phyloP scores from a whole-genome alignment of 495 filamentous ascomycete genomes.

The Aspergillus conjunctus region DNA sequence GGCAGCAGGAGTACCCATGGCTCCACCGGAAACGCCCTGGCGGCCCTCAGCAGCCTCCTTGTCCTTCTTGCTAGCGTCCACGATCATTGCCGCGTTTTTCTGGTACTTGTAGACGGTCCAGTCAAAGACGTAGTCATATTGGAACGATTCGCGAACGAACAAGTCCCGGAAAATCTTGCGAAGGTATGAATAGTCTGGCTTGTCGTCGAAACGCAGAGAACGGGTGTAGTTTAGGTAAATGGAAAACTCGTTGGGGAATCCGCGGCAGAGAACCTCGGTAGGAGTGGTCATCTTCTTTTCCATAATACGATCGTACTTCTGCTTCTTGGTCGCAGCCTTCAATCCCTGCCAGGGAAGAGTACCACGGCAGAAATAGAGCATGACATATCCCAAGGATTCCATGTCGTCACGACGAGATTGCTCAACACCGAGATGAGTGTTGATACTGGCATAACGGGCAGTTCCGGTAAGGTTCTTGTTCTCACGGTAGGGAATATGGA shows the following conservation, averaged over 20 bases:
- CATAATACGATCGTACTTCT: slow-evolving; percentile 99
- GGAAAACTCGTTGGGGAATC: slow-evolving; percentile 99
- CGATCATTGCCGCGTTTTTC: slow-evolving; percentile 94
- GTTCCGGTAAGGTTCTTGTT: slow-evolving; percentile 99
- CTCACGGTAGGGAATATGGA: slow-evolving; percentile 99
- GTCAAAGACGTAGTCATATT: slow-evolving; percentile 99
- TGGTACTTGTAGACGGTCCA: slow-evolving; percentile 99
- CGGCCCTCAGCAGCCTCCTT: slow-evolving; percentile 73
- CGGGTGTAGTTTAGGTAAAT: slow-evolving; percentile 99
- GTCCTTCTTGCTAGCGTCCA: slow-evolving; percentile 72
- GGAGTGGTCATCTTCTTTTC: slow-evolving; percentile 99
- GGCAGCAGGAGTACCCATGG: slow-evolving; percentile 59
- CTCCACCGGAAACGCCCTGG: slow-evolving; percentile 60
- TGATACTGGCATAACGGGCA: slow-evolving; percentile 98
- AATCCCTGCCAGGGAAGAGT: slow-evolving; percentile 99
- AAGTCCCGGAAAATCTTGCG: slow-evolving; percentile 99
- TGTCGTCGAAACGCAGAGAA: slow-evolving; percentile 98
- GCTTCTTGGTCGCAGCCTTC: slow-evolving; percentile 99
- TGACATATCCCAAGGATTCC: slow-evolving; percentile 99
- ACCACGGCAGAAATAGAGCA: slow-evolving; percentile 99
- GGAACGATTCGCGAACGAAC: slow-evolving; percentile 98
- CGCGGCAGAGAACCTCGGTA: slow-evolving; percentile 97
- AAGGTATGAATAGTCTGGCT: slow-evolving; percentile 99
- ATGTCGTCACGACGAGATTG: slow-evolving; percentile 99
- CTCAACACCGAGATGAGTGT: slow-evolving; percentile 98